These are phyloP conservation scores for Rhodofomes roseus DNA, from an alignment of 1,284 basidiomycete species.

Conservation along the genomic window DNA sequence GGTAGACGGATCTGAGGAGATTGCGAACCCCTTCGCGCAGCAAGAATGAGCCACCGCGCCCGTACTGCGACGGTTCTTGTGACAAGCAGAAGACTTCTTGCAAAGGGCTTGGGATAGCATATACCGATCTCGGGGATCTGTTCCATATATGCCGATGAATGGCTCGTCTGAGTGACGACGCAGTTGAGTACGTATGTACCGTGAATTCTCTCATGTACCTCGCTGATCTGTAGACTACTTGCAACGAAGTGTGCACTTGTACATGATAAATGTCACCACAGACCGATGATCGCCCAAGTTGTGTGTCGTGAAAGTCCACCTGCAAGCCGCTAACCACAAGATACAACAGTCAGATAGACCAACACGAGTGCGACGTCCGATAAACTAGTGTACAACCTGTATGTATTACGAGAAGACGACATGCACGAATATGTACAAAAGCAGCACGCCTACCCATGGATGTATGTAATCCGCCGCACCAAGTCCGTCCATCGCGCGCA, in stretches of 20 bases:
- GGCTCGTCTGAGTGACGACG: background rate
- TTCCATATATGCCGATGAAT: too few species aligned
- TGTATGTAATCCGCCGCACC: constrained; percentile 11
- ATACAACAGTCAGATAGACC: background rate
- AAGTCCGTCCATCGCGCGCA: constrained; percentile 7
- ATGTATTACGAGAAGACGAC: constrained; percentile 1
- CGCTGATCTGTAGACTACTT: background rate
- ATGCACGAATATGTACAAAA: background rate
- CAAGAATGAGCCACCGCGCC: constrained; percentile 31
- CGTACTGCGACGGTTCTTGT: too few species aligned
- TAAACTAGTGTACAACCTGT: background rate
- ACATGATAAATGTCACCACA: too few species aligned
- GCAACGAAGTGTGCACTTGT: background rate
- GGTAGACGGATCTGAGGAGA: constrained; percentile 89
- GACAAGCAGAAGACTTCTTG: too few species aligned
- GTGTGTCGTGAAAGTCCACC: background rate
- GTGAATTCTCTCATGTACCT: background rate
- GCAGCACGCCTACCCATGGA: constrained; percentile 4
- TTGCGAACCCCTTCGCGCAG: constrained; percentile 76
- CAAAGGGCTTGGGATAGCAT: too few species aligned
- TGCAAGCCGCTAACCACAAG: background rate
- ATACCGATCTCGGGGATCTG: too few species aligned
- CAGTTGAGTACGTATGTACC: background rate
- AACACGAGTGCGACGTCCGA: background rate
- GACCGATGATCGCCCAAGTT: too few species aligned